Conservation (phyloP, 495 filamentous ascomycete genomes). For the Xylaria cubensis region DNA sequence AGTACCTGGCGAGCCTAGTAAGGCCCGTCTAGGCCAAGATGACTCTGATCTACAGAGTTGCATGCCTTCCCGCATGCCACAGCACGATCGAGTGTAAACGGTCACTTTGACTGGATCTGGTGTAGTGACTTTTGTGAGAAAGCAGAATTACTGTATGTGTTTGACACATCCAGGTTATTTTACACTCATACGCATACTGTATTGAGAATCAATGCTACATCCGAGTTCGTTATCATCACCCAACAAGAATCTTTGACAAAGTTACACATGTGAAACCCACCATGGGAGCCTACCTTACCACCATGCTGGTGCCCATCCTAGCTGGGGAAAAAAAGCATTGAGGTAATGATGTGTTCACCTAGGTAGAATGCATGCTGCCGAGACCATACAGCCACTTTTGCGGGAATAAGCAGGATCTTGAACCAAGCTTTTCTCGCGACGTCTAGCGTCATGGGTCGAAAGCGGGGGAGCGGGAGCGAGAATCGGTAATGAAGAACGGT, state of each 20-base stretch:
- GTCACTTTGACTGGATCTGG: neutral
- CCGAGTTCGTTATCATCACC: neutral
- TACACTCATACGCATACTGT: neutral
- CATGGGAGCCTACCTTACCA: neutral
- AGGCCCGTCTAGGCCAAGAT: neutral
- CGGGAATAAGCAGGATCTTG: conserved; percentile 9
- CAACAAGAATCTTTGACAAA: neutral
- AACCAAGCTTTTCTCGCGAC: neutral
- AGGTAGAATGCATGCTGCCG: neutral
- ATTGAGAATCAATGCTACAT: neutral
- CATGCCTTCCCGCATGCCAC: neutral
- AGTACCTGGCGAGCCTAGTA: too few species aligned
- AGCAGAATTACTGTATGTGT: neutral
- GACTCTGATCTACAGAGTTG: conserved; percentile 6
- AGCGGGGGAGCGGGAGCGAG: neutral
- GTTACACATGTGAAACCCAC: neutral
- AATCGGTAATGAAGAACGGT: neutral
- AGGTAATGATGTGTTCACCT: conserved; percentile 1
- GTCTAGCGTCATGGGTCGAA: conserved; percentile 6
- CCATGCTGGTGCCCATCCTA: neutral
- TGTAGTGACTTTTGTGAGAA: neutral
- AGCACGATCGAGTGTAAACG: neutral
- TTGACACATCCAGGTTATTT: neutral
- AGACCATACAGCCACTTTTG: neutral
- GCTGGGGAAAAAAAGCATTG: neutral